Evolutionary conservation across 2,329 filamentous ascomycete genomes (phyloP), one percentile per base, ranked within the genome.

Genomic region (Fusarium sp.): DNA sequence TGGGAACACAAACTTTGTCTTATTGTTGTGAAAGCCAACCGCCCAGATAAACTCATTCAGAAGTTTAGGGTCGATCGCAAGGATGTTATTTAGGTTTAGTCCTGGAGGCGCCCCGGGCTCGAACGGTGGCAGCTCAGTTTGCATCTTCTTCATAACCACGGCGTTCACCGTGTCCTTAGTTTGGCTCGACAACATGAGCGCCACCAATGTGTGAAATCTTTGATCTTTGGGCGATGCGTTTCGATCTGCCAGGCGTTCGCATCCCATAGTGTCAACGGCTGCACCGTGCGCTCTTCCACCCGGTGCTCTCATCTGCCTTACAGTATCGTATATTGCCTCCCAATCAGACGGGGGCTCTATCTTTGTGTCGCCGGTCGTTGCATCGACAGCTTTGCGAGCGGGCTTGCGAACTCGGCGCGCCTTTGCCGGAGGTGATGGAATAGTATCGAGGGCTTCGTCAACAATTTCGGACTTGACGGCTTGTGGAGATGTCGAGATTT

Each of bases 201-300:
- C 89, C 38, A 97, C 85, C 29, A 98, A 87, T 5, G 93, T 97
- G 75, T 98, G 94, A 74, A 97, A 94, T 9, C 94, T 88, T 77
- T 89, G 89, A 75, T 88, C 86, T 60, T 81, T 83, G 26, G 83
- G 77, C 59, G 81, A 84, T 13, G 86, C 84, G 3, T 73, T 79
- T 18, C 81, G 77, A 47, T 85, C 81, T 5, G 92, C 92, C 12
- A 96, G 84, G 10, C 88, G 87, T 80, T 94, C 94, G 80, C 96
- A 99, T 13, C 96, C 96, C 94, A 98, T 98, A 1, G 95, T 98
- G 79, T 99, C 96, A 13, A 99, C 96, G 1, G 95, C 92, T 2
- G 96, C 96, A 86, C 92, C 80, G 83, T 87, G 77, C 77, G 92
- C 81, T 81, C 80, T 75, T 9, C 85, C 85, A 5, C 84, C 85